Percentiles rank a stretch among this genome's conserved stretches.
Evolutionary conservation across 106 monocot genomes (phyloP).

Genomic region (Apostasia shenzhenica): DNA sequence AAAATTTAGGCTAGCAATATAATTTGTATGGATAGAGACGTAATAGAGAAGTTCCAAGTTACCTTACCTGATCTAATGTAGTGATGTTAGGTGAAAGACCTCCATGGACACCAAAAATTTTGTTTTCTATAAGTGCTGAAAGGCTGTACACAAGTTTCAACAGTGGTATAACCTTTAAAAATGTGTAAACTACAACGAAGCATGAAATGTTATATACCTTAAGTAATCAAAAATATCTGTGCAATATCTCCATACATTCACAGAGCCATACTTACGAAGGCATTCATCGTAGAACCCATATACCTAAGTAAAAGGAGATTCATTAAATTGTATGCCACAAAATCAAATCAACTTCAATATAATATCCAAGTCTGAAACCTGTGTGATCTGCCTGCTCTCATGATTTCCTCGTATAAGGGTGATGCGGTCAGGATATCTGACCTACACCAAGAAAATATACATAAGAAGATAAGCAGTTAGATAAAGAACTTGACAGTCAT

Average conservation of each 20-base stretch:
- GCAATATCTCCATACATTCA: constrained; percentile 99
- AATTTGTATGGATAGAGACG: not conserved
- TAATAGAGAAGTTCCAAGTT: not conserved
- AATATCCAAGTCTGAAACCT: constrained; percentile 36
- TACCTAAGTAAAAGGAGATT: constrained; percentile 35
- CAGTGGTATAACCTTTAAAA: not conserved
- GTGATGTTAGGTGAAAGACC: constrained; percentile 87
- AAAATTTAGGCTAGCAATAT: not conserved
- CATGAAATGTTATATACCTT: constrained; percentile 29
- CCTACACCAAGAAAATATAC: constrained; percentile 33
- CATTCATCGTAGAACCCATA: constrained; percentile 99
- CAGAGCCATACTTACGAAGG: constrained; percentile 98
- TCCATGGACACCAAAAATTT: constrained; percentile 92
- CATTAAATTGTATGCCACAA: constrained; percentile 6
- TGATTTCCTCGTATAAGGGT: constrained; percentile 97
- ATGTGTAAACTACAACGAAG: not conserved
- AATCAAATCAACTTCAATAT: not conserved
- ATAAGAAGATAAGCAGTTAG: not conserved
- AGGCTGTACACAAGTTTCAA: constrained; percentile 36
- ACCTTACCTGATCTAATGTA: constrained; percentile 75
- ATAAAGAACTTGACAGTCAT: too few species aligned
- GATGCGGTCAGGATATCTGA: constrained; percentile 95
- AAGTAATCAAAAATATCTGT: constrained; percentile 99
- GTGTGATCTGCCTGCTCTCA: constrained; percentile 98
- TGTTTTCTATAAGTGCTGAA: constrained; percentile 92